phyloP scores from a whole-genome alignment of 768 basidiomycete genomes.

The Boletellus emodensis region DNA sequence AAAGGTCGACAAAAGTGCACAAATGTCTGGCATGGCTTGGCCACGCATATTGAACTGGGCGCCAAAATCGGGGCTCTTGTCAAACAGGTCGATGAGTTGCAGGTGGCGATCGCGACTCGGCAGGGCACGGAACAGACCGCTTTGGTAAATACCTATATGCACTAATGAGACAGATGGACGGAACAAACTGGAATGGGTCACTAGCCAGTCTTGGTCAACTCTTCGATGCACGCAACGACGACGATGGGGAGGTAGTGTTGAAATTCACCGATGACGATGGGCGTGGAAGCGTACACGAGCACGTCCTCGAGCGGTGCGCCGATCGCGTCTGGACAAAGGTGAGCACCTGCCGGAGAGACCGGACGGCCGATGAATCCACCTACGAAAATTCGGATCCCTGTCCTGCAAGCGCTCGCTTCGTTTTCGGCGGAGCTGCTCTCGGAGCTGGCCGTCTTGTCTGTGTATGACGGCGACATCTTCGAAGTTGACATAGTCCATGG shows the following conservation, averaged over 20 bases:
- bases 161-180: background rate
- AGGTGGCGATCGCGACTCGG: conserved; percentile 39
- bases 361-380: conserved; percentile 3
- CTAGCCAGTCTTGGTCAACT: conserved; percentile 43
- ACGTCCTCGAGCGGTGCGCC: conserved; percentile 35
- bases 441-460: conserved; percentile 17
- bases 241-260: conserved; percentile 38
- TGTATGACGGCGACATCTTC: conserved; percentile 22
- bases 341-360: background rate
- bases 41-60: conserved; percentile 27
- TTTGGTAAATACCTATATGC: conserved; percentile 39
- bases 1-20: conserved; percentile 45
- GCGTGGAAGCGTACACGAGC: conserved; percentile 29
- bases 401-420: conserved; percentile 15
- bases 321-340: conserved; percentile 30
- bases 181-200: background rate
- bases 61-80: conserved; percentile 27
- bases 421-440: conserved; percentile 23
- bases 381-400: conserved; percentile 25
- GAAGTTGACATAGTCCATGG: conserved; percentile 25
- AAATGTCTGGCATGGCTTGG: conserved; percentile 41
- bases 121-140: conserved; percentile 39
- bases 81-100: conserved; percentile 37
- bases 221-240: conserved; percentile 41
- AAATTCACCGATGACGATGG: conserved; percentile 34